Base-by-base conservation (phyloP, 1,284 basidiomycete species). In the Sanghuangporus sanghuang region DNA sequence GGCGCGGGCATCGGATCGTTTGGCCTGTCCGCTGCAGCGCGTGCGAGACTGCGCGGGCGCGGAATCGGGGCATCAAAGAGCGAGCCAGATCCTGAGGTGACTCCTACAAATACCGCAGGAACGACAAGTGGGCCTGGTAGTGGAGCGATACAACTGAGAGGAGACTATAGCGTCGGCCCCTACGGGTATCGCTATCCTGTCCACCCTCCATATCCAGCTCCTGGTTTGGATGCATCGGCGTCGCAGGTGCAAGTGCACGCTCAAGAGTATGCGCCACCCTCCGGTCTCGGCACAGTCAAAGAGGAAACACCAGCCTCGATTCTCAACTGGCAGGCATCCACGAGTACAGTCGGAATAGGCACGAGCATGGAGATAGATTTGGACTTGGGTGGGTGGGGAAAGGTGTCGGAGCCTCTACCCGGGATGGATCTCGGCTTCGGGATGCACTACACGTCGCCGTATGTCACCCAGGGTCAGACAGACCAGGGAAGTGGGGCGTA, bases 151-250 rank as follows among this genome's bases (percentile, higher is more conserved):
- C 8, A 18, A 3, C 6, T 23, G 21, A 7, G 44, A n/a, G 57
- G 57, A 48, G 18, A 36, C 35, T 56, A 32, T 23, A 44, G 16
- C 21, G 18, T 59, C 9, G 62, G 62, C 16, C 32, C 48, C 14
- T 63, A 63, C 36, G 62, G 62, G 32, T 63, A 63, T 23, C 55
- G 62, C 6, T 63, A 63, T 44, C 62, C 56, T 18, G 62, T 27
- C 16, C 62, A 63, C 14, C 62, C 62, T 16, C 62, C 55, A 3
- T 58, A 63, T 23, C 32, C 56, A 12, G 27, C 42, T 38, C 12
- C 32, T 14, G 8, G 53, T 21, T 32, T 54, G 2, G 42, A 39
- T 16, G 18, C 48, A 11, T 54, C 32, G 3, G 16, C 53, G 7
- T 16, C 11, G 14, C 32, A 23, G 6, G 11, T 23, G 27, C 50